These are phyloP conservation scores for Aspergillaceae sp. DNA, from an alignment of 2,329 filamentous ascomycete species.

Conservation along the genomic window DNA sequence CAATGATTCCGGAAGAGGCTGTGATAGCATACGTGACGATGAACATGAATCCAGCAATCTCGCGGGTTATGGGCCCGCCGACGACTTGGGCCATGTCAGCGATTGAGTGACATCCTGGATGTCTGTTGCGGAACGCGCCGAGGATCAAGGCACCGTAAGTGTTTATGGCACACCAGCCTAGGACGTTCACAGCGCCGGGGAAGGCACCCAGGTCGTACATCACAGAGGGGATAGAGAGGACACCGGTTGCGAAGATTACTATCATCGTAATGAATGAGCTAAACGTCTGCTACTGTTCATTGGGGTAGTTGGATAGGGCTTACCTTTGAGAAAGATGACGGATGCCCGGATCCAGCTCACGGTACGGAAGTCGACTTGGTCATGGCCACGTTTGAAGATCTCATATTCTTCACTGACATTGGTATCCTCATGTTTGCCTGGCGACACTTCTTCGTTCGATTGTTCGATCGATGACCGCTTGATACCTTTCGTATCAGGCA, in stretches of 20 bases:
- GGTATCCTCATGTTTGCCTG: too few relatives aligned
- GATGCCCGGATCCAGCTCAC: conserved; percentile 46
- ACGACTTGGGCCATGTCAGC: conserved; percentile 52
- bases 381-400: conserved; percentile 42
- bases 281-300: neutral
- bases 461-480: too few relatives aligned
- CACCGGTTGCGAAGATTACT: conserved; percentile 21
- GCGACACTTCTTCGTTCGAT: too few relatives aligned
- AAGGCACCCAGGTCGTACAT: conserved; percentile 13
- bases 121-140: conserved; percentile 44
- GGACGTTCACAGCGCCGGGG: conserved; percentile 9
- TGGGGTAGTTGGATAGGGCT: neutral
- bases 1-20: conserved; percentile 50
- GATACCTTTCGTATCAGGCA: too few relatives aligned
- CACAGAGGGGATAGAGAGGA: conserved; percentile 13
- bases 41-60: conserved; percentile 49
- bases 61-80: conserved; percentile 44
- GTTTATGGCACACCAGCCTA: conserved; percentile 30
- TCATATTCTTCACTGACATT: conserved; percentile 19
- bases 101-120: conserved; percentile 46
- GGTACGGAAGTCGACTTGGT: conserved; percentile 46
- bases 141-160: conserved; percentile 43
- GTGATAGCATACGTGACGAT: conserved; percentile 51
- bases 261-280: neutral
- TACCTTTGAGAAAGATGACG: conserved; percentile 46